Evolutionary conservation across 495 filamentous ascomycete genomes (phyloP), one percentile per base, ranked within the genome.

Genomic region (Hypoxylon lenormandii): DNA sequence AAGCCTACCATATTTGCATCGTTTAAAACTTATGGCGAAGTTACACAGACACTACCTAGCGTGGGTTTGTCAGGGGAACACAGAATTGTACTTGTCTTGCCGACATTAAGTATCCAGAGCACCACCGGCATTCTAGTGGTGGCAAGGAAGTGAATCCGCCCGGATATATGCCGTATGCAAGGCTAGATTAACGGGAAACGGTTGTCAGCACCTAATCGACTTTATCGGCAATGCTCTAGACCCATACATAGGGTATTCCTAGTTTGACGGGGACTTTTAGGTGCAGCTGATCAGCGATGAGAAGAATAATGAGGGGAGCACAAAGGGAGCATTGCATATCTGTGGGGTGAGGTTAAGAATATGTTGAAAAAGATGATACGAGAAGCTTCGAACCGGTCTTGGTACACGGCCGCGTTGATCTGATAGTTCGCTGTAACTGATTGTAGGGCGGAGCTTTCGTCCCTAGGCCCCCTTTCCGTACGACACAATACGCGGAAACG

Each of bases 151-250:
- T 8, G 1, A 11, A 1, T 33, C 30, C 10, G 4, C 15, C 38
- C 15, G 15, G 15, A 5, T 42, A 16, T 16, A 2, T 16, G 1
- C 12, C 2, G 1, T 16, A 15, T n/a, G 4, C 15, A n/a, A 1
- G 10, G 36, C 10, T 2, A 38, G 36, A 38, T 2, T 38, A 38
- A 38, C 36, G 10, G 10, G 38, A 48, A 3, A 11, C 47, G 64
- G 57, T 50, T 36, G 58, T 62, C 43, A 68, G 58, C 57, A 69
- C 58, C 22, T 58, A 69, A 69, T 69, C 65, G 23, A 47, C 36
- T 28, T 28, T 38, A 18, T 36, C 40, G 48, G 6, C 55, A 28
- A 49, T 42, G 42, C 50, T 53, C 36, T 22, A 15, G 30, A 37
- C 23, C 23, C 2, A 28, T n/a, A 12, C 15, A 48, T 10, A 22